Base-by-base conservation (phyloP, 2,329 filamentous ascomycete genomes). In the Lachnellula suecica region DNA sequence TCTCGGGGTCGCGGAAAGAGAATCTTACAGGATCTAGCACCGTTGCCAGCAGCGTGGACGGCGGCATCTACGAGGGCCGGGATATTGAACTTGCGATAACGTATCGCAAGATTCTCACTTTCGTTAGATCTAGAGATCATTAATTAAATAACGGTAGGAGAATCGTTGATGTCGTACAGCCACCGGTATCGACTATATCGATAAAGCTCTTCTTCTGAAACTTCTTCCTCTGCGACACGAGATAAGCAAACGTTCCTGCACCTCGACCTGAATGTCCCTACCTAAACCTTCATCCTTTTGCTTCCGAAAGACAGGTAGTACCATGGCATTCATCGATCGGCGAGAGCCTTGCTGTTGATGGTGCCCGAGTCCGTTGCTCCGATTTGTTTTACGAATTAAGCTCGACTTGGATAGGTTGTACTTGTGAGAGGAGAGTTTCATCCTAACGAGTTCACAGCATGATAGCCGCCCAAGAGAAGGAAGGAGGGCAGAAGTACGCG, bases 21-120 rank as follows among this genome's bases (percentile, higher is more conserved):
- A 34, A 44, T 49, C 58, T 52, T 48, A 60, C 55, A 60, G 44
- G 49, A 58, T 41, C 43, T 52, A 47, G 58, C 55, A 47, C 45
- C 31, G 22, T 47, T 23, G 17, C 45, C 49, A 51, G 46, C 29
- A 49, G 51, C 51, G 3, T 54, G 45, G 31, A 59, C 23, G 7
- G 54, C 58, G 23, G 47, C 55, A 51, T 60, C 51, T 42, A 67
- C 23, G 34, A 68, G 61, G 9, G 59, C 55, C 9, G 45, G 24
- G 19, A 67, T n/a, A 29, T 64, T 57, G 47, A 67, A 68, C 54
- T 60, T 59, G 42, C 60, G 59, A 59, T 66, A 66, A 22, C 65
- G 61, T 43, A 55, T 49, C 11, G 60, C 58, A 25, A 63, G 61
- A 24, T 67, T 59, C 44, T 62, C 35, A 35, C 56, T 40, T 51